Evolutionary conservation across 2,329 filamentous ascomycete species (phyloP).

Genomic region (Fonsecaea multimorphosa): DNA sequence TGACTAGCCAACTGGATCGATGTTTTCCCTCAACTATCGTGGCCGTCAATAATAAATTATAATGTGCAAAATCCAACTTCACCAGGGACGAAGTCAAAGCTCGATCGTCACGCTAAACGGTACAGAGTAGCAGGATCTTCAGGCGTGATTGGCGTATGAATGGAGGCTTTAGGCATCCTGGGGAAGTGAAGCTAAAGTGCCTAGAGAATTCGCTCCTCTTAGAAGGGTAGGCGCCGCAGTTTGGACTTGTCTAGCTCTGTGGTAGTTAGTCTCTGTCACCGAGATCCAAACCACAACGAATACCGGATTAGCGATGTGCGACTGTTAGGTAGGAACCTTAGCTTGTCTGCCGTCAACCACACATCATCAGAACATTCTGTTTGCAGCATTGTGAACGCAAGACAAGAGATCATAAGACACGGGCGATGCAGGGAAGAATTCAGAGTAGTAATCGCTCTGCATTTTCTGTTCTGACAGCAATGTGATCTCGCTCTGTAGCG

Average conservation of each 20-base stretch:
- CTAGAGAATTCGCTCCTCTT: constrained; percentile 9
- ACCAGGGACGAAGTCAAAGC: neutral
- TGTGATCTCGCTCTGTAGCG: neutral
- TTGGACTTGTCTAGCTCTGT: constrained; percentile 3
- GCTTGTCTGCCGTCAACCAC: neutral
- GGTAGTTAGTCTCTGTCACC: neutral
- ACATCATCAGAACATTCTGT: neutral
- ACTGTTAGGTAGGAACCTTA: neutral
- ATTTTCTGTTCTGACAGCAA: neutral
- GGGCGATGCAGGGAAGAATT: neutral
- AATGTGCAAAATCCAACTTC: neutral
- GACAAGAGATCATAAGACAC: neutral
- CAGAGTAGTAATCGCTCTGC: neutral
- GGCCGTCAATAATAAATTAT: no score
- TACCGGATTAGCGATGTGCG: neutral
- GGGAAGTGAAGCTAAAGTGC: constrained; percentile 13
- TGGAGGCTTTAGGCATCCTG: constrained; percentile 14
- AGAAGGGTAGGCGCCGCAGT: constrained; percentile 2
- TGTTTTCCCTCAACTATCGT: neutral
- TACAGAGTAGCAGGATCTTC: constrained; percentile 10
- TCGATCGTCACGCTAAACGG: constrained; percentile 8
- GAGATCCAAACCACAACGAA: constrained; percentile 1
- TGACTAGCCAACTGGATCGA: neutral
- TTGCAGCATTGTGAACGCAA: neutral
- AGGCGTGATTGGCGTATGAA: constrained; percentile 1